Percentiles rank a stretch among this genome's conserved stretches.
phyloP scores from a whole-genome alignment of 345 rosid genomes.

The Eucalyptus leucophloia region DNA sequence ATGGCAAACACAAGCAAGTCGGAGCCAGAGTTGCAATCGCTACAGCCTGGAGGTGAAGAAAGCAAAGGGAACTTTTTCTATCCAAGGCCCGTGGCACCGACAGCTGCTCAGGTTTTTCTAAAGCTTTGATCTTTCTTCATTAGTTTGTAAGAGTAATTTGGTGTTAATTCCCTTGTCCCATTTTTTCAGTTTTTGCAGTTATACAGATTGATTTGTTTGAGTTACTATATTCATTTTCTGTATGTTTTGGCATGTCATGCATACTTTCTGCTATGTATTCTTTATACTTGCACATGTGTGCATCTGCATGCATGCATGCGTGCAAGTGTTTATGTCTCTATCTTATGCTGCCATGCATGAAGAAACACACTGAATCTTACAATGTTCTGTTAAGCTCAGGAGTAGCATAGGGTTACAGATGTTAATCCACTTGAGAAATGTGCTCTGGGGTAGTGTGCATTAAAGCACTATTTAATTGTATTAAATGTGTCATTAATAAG shows the following conservation, averaged over 20 bases:
- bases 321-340: not conserved
- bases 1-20: conserved; percentile 93
- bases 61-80: conserved; percentile 70
- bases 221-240: not conserved
- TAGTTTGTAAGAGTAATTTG: not conserved
- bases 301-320: not conserved
- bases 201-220: not conserved
- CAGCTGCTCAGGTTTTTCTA: conserved; percentile 79
- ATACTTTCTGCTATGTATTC: not conserved
- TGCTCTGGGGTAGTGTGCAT: not conserved
- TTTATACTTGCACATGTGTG: not conserved
- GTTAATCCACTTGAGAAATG: not conserved
- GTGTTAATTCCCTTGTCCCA: not conserved
- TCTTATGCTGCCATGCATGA: not conserved
- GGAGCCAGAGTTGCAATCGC: conserved; percentile 62
- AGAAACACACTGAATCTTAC: not conserved
- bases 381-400: not conserved
- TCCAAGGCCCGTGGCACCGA: conserved; percentile 97
- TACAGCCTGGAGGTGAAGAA: conserved; percentile 71
- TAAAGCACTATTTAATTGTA: not conserved
- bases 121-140: not conserved
- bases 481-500: not conserved
- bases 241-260: not conserved
- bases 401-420: not conserved
- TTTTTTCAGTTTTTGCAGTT: not conserved